Percentiles rank a stretch among this genome's conserved stretches.
Conservation (phyloP, 2,329 filamentous ascomycete genomes). For the Laburnicola sp. region DNA sequence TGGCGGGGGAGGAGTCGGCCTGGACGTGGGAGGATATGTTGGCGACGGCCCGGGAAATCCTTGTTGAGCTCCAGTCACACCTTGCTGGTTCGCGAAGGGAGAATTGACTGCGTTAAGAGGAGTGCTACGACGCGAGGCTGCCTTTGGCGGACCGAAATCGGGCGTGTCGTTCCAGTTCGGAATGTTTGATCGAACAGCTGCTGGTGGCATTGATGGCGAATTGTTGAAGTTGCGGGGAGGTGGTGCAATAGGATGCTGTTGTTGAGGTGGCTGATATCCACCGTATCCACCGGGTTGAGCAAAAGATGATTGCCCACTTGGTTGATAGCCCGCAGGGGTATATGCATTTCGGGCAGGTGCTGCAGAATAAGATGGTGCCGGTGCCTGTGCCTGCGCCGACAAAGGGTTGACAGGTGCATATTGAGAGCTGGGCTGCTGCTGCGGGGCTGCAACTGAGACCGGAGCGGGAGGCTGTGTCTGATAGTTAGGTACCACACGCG, state of each 20-base stretch:
- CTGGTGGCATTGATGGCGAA: conserved; percentile 66
- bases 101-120: conserved; percentile 72
- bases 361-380: conserved; percentile 23
- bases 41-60: conserved; percentile 58
- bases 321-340: conserved; percentile 57
- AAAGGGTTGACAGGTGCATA: conserved; percentile 41
- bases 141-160: conserved; percentile 68
- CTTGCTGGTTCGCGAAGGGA: conserved; percentile 70
- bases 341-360: conserved; percentile 47
- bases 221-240: conserved; percentile 68
- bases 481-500: conserved; percentile 44
- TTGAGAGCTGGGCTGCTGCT: conserved; percentile 38
- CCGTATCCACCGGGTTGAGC: conserved; percentile 46
- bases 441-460: conserved; percentile 13
- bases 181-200: conserved; percentile 70
- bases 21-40: conserved; percentile 61
- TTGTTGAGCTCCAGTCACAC: conserved; percentile 54
- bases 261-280: conserved; percentile 50
- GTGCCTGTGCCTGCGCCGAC: conserved; percentile 29
- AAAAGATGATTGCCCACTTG: conserved; percentile 47
- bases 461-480: conserved; percentile 31
- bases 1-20: conserved; percentile 73
- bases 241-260: conserved; percentile 55
- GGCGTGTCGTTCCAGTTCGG: conserved; percentile 95
- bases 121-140: conserved; percentile 73